These are phyloP conservation scores for Lyophyllum shimeji DNA, from an alignment of 768 basidiomycete species.

Conservation along the genomic window DNA sequence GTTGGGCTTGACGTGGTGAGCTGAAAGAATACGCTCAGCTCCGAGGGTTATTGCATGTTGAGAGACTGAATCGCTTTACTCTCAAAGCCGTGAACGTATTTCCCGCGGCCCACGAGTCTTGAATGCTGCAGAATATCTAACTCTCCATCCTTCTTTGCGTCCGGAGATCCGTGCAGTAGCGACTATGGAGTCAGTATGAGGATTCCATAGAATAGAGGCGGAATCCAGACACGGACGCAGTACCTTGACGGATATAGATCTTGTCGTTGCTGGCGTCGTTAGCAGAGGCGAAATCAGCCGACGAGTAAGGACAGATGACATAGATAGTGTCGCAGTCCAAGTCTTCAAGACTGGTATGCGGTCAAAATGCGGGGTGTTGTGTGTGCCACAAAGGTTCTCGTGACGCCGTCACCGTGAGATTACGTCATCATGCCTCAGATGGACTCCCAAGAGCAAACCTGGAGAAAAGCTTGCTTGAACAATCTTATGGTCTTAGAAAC, in stretches of 20 bases:
- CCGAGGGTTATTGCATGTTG: neutral
- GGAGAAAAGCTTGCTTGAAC: no score
- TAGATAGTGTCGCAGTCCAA: slow-evolving; percentile 4
- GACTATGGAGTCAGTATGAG: slow-evolving; percentile 48
- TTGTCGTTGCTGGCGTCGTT: slow-evolving; percentile 30
- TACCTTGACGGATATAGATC: slow-evolving; percentile 68
- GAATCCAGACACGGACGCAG: slow-evolving; percentile 15
- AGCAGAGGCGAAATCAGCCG: slow-evolving; percentile 25
- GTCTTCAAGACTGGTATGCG: neutral
- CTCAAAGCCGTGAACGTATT: slow-evolving; percentile 91
- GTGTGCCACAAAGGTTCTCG: no score
- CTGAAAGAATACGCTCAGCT: slow-evolving; percentile 36
- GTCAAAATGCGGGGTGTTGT: slow-evolving; percentile 7
- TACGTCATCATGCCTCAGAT: neutral
- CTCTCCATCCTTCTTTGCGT: slow-evolving; percentile 84
- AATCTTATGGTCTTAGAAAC: neutral
- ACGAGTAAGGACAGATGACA: slow-evolving; percentile 33
- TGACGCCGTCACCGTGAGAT: no score
- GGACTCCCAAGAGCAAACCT: no score
- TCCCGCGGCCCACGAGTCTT: slow-evolving; percentile 85
- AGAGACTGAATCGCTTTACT: slow-evolving; percentile 43
- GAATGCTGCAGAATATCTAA: slow-evolving; percentile 81
- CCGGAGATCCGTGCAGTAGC: slow-evolving; percentile 89
- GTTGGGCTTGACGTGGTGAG: slow-evolving; percentile 84
- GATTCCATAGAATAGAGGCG: slow-evolving; percentile 18